Base-by-base conservation (phyloP, 2,329 filamentous ascomycete species). In the Aspergillus clavatus region DNA sequence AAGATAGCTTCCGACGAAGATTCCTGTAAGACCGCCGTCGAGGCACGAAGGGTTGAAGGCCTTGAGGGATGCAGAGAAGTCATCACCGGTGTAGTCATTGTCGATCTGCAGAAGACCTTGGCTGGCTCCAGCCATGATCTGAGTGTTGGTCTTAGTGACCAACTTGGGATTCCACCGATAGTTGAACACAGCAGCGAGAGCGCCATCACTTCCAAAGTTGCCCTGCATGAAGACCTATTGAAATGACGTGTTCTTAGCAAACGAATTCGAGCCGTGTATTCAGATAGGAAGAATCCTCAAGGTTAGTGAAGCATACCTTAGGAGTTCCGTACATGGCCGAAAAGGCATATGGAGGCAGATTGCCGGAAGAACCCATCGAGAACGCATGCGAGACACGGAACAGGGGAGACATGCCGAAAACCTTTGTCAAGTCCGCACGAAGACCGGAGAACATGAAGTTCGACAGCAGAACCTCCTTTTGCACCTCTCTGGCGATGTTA, bases 301-400 rank as follows among this genome's bases (percentile, higher is more conserved):
- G 2, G 8, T 28, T 8, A 24, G 26, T 31, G 12, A 38, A 46
- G 75, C 80, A 59, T 72, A 96, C 91, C 79, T 89, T 91, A 71
- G 86, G 86, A 56, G 87, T 95, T 58, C 93, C 93, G 68, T 93
- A 96, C 64, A 98, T 82, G 54, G 87, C 88, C 57, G 89, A 88
- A 73, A 97, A 95, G 44, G 88, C 89, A 73, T 98, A 98, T 28
- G 93, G 93, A 67, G 90, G 90, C 69, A 95, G 78, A 48, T 69
- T 70, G 57, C 86, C 83, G 72, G 95, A 89, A 35, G 80, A 81
- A 59, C 93, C 91, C 81, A 96, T 88, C 45, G 91, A 86, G 70
- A 98, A 93, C 60, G 93, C 88, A 75, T 98, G 93, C 55, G 91
- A 96, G 59, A 96, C 87, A 73, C 97, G 91, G 79, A 98, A 98